phyloP scores from a whole-genome alignment of 495 filamentous ascomycete species.

The Neurospora sp. region DNA sequence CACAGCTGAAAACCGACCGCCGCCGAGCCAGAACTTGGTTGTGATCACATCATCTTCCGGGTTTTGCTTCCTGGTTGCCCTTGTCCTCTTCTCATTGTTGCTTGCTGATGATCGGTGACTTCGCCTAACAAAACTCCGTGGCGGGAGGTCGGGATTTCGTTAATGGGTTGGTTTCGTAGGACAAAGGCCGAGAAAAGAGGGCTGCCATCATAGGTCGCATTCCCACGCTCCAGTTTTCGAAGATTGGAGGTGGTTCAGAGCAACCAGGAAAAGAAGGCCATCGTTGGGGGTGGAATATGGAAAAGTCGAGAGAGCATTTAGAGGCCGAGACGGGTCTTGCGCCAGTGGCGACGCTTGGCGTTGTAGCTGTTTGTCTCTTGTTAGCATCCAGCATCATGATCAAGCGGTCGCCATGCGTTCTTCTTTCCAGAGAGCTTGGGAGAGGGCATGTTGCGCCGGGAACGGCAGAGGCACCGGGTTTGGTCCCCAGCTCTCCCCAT shows the following conservation, averaged over 20 bases:
- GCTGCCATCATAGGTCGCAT: background rate
- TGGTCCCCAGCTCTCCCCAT: background rate
- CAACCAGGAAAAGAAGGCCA: constrained; percentile 9
- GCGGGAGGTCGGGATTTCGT: background rate
- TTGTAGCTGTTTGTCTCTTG: constrained; percentile 66
- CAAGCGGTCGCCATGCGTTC: background rate
- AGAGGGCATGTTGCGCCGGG: background rate
- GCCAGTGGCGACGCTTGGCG: constrained; percentile 98
- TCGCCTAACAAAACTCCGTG: background rate
- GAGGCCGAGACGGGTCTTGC: constrained; percentile 98
- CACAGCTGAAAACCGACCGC: background rate
- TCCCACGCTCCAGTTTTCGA: background rate
- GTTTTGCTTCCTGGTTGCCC: background rate
- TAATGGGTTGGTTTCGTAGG: background rate
- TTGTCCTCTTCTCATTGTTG: background rate
- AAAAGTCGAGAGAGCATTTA: constrained; percentile 42
- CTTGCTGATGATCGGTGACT: background rate
- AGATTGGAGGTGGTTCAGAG: background rate
- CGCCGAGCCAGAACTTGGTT: background rate
- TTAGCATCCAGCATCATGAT: background rate
- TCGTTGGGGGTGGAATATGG: constrained; percentile 21
- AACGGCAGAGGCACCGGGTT: constrained; percentile 3
- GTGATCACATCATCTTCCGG: background rate
- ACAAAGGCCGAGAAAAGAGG: background rate
- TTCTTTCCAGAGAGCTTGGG: background rate